Evolutionary conservation across 306 rosid species (phyloP).

Genomic region (Morella rubra): DNA sequence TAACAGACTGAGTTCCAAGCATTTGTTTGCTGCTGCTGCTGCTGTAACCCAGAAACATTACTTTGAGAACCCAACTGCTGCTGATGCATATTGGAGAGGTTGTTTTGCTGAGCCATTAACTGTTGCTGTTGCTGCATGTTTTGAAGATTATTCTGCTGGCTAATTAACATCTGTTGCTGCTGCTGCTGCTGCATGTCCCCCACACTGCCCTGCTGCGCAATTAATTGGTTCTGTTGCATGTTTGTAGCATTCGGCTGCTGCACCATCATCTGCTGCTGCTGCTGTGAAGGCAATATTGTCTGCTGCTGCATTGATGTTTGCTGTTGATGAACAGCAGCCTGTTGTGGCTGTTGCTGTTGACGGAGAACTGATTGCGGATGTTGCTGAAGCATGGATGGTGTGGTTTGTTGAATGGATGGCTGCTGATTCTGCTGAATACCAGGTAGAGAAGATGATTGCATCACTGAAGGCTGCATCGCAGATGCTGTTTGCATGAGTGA

Average conservation of each 20-base stretch:
- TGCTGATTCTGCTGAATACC: slow-evolving; percentile 75
- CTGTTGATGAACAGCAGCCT: slow-evolving; percentile 64
- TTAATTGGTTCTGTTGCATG: slow-evolving; percentile 66
- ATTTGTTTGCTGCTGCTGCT: slow-evolving; percentile 59
- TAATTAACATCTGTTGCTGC: slow-evolving; percentile 61
- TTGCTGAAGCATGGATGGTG: slow-evolving; percentile 77
- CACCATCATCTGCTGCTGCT: slow-evolving; percentile 64
- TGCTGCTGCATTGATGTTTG: slow-evolving; percentile 63
- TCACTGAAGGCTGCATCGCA: slow-evolving; percentile 58
- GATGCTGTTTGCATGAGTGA: slow-evolving; percentile 69
- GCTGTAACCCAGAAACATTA: slow-evolving; percentile 66
- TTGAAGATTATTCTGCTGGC: slow-evolving; percentile 72
- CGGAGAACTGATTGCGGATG: slow-evolving; percentile 72
- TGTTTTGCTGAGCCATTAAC: slow-evolving; percentile 69
- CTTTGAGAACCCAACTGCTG: slow-evolving; percentile 70
- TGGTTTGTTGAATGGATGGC: slow-evolving; percentile 62
- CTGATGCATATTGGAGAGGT: slow-evolving; percentile 69
- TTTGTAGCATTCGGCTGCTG: slow-evolving; percentile 64
- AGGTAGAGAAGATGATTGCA: slow-evolving; percentile 57
- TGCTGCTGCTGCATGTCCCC: slow-evolving; percentile 73
- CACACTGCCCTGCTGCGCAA: slow-evolving; percentile 62
- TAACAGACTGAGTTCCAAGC: slow-evolving; percentile 65
- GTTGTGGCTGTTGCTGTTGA: slow-evolving; percentile 81
- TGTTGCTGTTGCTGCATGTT: slow-evolving; percentile 68
- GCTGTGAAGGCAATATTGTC: slow-evolving; percentile 53